Conservation (phyloP, 495 filamentous ascomycete genomes). For the Cercophora newfieldiana region DNA sequence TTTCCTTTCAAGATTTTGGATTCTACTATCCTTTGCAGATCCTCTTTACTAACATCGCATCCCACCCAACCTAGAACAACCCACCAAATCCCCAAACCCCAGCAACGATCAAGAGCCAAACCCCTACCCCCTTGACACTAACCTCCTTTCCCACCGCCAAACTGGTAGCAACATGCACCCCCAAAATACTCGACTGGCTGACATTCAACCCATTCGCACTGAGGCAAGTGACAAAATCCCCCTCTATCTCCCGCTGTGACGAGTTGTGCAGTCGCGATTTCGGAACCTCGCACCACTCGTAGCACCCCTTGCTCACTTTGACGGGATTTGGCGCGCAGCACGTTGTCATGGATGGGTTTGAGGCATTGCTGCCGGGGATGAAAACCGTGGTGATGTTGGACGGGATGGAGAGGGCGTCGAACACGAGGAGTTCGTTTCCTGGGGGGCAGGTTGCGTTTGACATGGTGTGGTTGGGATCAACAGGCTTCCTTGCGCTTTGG, state of each 20-base stretch:
- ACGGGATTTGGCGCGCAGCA: slow-evolving; percentile 10
- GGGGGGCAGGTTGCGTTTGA: slow-evolving; percentile 4
- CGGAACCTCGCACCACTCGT: slow-evolving; percentile 11
- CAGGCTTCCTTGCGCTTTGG: too few relatives aligned
- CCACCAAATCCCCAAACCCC: too few relatives aligned
- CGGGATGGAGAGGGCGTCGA: slow-evolving; percentile 5
- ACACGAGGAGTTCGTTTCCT: background rate
- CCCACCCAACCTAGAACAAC: too few relatives aligned
- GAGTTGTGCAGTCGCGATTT: background rate
- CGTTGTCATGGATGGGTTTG: background rate
- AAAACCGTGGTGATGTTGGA: slow-evolving; percentile 6
- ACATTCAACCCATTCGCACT: background rate
- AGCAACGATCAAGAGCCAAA: too few relatives aligned
- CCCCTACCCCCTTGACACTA: too few relatives aligned
- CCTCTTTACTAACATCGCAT: too few relatives aligned
- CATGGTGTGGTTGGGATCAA: slow-evolving; percentile 1
- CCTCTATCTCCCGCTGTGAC: background rate
- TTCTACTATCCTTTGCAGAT: too few relatives aligned
- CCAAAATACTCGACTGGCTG: background rate
- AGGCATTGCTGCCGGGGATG: slow-evolving; percentile 7
- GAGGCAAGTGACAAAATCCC: background rate
- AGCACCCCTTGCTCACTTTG: background rate
- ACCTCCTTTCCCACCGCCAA: background rate
- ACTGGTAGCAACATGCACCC: background rate
- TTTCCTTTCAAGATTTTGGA: too few relatives aligned